These are phyloP conservation scores for Trichoderma oligosporum DNA, from an alignment of 2,329 filamentous ascomycete species.

Conservation along the genomic window DNA sequence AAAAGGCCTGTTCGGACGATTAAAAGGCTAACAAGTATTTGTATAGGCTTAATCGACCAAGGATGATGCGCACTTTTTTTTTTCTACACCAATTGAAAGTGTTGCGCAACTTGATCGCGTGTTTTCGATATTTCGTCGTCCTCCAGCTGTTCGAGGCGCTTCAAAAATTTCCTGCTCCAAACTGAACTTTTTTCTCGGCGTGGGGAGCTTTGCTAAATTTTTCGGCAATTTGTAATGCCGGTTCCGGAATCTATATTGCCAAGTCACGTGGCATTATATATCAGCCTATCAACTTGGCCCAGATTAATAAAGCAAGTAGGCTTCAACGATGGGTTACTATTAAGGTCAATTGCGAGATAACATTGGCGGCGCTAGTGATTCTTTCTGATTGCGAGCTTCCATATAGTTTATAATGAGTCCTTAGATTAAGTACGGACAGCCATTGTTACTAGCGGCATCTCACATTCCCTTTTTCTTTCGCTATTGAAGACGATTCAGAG, in stretches of 20 bases:
- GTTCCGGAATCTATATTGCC: conserved; percentile 23
- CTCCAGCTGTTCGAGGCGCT: conserved; percentile 23
- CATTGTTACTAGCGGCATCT: too few relatives aligned
- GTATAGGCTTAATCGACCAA: not conserved
- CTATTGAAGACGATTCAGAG: too few relatives aligned
- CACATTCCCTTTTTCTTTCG: too few relatives aligned
- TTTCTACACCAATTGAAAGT: conserved; percentile 12
- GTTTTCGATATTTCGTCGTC: conserved; percentile 20
- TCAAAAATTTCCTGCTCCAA: conserved; percentile 29
- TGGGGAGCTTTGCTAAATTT: conserved; percentile 27
- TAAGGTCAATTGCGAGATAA: too few relatives aligned
- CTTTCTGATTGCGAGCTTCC: too few relatives aligned
- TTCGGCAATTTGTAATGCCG: conserved; percentile 34
- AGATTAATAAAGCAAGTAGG: too few relatives aligned
- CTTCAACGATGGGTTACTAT: too few relatives aligned
- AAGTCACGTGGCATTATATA: conserved; percentile 9
- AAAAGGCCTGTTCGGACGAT: too few relatives aligned
- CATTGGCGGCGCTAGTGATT: too few relatives aligned
- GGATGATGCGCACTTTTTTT: not conserved
- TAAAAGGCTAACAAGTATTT: not conserved
- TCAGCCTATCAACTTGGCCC: not conserved
- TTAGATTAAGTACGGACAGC: too few relatives aligned
- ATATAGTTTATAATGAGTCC: too few relatives aligned
- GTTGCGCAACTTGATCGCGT: conserved; percentile 16
- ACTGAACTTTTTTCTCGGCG: conserved; percentile 32